Percentiles rank a stretch among this genome's conserved stretches.
Conservation (phyloP, 768 basidiomycete species). For the Brasilioporus rufonigricans region DNA sequence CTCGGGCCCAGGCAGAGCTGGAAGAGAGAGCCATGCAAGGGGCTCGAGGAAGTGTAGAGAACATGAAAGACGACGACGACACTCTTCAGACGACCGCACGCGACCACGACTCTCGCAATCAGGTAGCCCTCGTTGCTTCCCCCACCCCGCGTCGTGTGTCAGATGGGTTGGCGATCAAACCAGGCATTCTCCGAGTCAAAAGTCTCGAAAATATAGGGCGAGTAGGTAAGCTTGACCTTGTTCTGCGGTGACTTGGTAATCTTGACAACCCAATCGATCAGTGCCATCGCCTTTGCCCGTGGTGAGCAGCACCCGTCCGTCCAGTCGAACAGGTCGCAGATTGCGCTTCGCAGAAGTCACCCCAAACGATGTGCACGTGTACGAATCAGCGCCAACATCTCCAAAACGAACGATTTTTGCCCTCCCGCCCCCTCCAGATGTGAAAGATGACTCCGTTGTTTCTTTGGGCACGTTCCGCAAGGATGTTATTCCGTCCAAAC, state of each 20-base stretch:
- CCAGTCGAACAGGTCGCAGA: constrained; percentile 50
- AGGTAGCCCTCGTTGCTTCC: neutral
- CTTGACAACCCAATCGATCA: constrained; percentile 6
- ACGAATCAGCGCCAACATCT: constrained; percentile 78
- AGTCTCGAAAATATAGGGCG: constrained; percentile 29
- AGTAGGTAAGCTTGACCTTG: constrained; percentile 11
- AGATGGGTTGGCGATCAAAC: constrained; percentile 16
- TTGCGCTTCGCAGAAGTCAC: constrained; percentile 76
- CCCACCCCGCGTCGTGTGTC: constrained; percentile 12
- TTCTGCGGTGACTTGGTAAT: neutral
- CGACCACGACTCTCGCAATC: neutral
- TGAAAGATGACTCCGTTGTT: constrained; percentile 28
- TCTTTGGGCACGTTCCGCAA: constrained; percentile 41
- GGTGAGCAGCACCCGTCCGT: constrained; percentile 54
- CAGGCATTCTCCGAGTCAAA: constrained; percentile 28
- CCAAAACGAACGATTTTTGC: constrained; percentile 60
- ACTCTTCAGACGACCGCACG: neutral
- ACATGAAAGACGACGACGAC: neutral
- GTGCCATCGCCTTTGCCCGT: constrained; percentile 45
- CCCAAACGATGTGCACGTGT: constrained; percentile 75
- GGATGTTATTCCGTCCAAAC: constrained; percentile 10
- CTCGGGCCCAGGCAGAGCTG: neutral
- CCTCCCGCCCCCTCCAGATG: constrained; percentile 42
- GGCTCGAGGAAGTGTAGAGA: neutral
- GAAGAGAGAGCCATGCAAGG: neutral